These are phyloP conservation scores for Monosporascus sp. DNA, from an alignment of 2,329 filamentous ascomycete genomes.

Conservation along the genomic window DNA sequence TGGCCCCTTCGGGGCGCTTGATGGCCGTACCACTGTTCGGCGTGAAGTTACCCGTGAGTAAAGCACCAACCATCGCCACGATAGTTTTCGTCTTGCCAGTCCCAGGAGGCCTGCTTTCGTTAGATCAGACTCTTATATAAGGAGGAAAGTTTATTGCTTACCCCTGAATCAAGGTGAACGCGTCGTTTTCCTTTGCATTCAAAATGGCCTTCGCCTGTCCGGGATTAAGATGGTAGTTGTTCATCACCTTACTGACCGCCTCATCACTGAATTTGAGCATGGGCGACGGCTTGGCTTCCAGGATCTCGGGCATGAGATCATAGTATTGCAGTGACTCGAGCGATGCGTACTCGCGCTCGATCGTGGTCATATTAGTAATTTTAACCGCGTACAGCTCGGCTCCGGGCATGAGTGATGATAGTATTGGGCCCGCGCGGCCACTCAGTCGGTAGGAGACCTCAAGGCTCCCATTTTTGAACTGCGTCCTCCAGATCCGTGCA, in stretches of 20 bases:
- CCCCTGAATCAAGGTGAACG: conserved; percentile 94
- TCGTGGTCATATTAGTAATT: conserved; percentile 86
- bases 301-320: conserved; percentile 88
- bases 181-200: conserved; percentile 91
- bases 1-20: conserved; percentile 31
- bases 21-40: conserved; percentile 39
- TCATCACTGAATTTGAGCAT: conserved; percentile 76
- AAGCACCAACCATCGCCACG: conserved; percentile 86
- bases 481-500: conserved; percentile 75
- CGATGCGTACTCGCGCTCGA: conserved; percentile 93
- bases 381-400: conserved; percentile 70
- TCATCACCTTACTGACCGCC: conserved; percentile 62
- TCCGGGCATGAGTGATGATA: conserved; percentile 62
- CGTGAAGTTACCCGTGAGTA: conserved; percentile 59
- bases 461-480: conserved; percentile 72
- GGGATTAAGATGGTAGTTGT: conserved; percentile 77
- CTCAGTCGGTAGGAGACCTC: conserved; percentile 86
- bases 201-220: conserved; percentile 90
- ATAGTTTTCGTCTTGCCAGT: conserved; percentile 99
- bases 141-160: conserved; percentile 30
- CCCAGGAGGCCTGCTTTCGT: conserved; percentile 67
- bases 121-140: conserved; percentile 19
- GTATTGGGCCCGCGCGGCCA: conserved; percentile 57
- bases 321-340: conserved; percentile 90
- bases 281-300: conserved; percentile 84